Conservation (phyloP, 2,329 filamentous ascomycete genomes). For the Coccinonectria pachysandricola region DNA sequence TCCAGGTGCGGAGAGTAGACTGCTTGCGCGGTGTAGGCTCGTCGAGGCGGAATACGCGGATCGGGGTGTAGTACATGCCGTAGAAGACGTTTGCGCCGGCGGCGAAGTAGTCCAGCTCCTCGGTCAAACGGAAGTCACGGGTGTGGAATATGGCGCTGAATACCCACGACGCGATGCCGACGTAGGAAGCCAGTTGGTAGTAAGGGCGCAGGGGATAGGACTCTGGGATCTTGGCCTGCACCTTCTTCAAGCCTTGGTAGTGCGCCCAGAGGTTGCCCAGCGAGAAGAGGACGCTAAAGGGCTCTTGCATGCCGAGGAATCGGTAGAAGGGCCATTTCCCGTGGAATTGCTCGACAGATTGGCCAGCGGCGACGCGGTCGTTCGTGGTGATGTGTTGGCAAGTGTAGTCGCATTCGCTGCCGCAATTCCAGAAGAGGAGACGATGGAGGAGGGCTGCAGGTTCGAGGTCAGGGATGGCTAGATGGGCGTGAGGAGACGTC, state of each 20-base stretch:
- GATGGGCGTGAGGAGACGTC: constrained; percentile 5
- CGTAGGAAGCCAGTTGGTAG: constrained; percentile 70
- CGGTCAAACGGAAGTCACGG: constrained; percentile 73
- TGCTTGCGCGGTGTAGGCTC: constrained; percentile 31
- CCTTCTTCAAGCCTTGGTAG: constrained; percentile 59
- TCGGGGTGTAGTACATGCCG: constrained; percentile 73
- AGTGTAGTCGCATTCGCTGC: constrained; percentile 91
- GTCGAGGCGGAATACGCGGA: constrained; percentile 79
- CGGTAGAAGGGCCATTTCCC: constrained; percentile 98
- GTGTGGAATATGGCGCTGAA: constrained; percentile 91
- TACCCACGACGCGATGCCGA: constrained; percentile 75
- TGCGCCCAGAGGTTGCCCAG: constrained; percentile 86
- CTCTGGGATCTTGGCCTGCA: constrained; percentile 60
- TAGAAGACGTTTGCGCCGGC: constrained; percentile 86
- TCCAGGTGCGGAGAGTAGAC: constrained; percentile 62
- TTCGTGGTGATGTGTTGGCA: constrained; percentile 90
- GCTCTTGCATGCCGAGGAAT: constrained; percentile 87
- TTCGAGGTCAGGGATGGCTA: constrained; percentile 10
- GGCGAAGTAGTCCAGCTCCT: constrained; percentile 93
- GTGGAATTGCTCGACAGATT: constrained; percentile 80
- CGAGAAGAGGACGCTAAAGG: constrained; percentile 86
- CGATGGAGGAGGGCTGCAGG: constrained; percentile 67
- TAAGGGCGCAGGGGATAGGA: constrained; percentile 69
- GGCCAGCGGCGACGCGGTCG: constrained; percentile 53
- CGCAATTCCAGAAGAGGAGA: constrained; percentile 84